These are phyloP conservation scores for Cladosporium sp. DNA, from an alignment of 2,329 filamentous ascomycete species.

Conservation along the genomic window DNA sequence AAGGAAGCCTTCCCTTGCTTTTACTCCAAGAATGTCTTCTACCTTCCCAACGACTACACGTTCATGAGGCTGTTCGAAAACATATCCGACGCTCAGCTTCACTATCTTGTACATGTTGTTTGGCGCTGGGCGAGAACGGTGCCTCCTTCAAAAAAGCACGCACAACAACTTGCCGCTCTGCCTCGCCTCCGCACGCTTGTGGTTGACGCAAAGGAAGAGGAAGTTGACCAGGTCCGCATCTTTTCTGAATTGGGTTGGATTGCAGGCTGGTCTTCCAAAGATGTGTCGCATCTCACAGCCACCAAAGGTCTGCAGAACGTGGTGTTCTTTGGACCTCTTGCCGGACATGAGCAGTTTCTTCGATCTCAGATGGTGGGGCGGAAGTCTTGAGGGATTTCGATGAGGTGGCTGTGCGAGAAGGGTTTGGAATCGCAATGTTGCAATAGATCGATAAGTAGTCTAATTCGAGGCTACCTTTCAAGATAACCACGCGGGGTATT, in stretches of 20 bases:
- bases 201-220: background rate
- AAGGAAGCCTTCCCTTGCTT: slow-evolving; percentile 5
- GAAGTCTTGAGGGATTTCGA: background rate
- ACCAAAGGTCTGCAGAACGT: background rate
- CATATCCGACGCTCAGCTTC: background rate
- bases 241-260: background rate
- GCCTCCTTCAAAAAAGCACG: background rate
- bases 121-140: background rate
- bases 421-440: background rate
- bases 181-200: background rate
- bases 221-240: background rate
- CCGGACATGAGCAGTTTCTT: background rate
- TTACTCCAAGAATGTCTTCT: background rate
- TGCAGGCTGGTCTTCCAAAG: background rate
- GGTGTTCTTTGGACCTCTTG: background rate
- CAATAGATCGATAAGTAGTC: background rate
- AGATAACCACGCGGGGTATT: background rate
- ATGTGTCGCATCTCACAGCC: background rate
- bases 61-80: background rate
- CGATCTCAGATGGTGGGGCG: background rate
- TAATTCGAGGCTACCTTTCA: background rate
- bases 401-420: background rate
- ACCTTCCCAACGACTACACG: background rate
- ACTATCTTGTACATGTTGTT: background rate
- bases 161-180: background rate